Conservation (phyloP, 371 early-diverging fungal genomes). For the Phascolomyces articulosus region DNA sequence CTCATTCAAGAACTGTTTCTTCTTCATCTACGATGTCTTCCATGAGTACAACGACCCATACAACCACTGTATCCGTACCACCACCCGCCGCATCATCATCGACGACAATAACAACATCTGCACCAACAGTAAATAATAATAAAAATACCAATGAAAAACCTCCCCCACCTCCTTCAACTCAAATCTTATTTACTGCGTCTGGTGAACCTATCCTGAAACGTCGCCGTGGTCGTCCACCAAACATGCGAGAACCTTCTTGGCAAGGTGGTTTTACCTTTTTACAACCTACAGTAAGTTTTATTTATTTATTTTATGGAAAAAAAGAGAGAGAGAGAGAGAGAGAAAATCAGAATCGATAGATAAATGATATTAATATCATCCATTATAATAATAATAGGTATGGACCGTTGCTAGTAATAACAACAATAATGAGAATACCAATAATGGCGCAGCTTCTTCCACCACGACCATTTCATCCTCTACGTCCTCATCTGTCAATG, state of each 20-base stretch:
- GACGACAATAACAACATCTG: too few species aligned
- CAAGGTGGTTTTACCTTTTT: conserved; percentile 52
- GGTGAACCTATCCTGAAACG: conserved; percentile 48
- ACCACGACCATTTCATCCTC: background rate
- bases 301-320: too few species aligned
- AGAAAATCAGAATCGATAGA: too few species aligned
- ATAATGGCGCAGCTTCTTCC: background rate
- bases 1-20: conserved; percentile 1
- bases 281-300: conserved; percentile 48
- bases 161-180: conserved; percentile 20
- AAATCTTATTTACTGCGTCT: conserved; percentile 31
- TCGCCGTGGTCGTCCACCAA: conserved; percentile 45
- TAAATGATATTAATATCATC: too few species aligned
- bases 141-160: background rate
- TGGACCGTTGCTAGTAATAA: background rate
- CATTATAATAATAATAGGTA: background rate
- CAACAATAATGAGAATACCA: background rate
- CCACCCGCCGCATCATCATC: too few species aligned
- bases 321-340: too few species aligned
- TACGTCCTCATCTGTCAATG: background rate
- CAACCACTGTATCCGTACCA: conserved; percentile 4
- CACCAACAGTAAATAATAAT: background rate
- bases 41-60: background rate
- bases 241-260: conserved; percentile 21
- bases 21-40: conserved; percentile 1